Percentiles rank a stretch among this genome's conserved stretches.
phyloP scores from a whole-genome alignment of 257 asterid species.

The Nicotiana noctiflora region DNA sequence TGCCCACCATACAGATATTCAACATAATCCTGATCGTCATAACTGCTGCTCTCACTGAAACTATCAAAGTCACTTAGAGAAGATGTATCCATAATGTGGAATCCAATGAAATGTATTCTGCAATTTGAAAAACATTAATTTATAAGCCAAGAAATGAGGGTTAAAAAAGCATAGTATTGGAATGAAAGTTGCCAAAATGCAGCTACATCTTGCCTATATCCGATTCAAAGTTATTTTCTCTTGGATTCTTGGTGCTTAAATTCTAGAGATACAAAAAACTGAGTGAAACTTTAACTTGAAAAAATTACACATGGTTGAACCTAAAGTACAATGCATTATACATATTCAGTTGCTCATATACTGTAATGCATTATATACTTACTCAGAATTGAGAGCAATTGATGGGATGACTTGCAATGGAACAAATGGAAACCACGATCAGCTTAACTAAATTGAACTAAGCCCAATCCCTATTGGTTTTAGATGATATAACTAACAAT shows the following conservation, averaged over 20 bases:
- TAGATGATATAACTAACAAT: not conserved
- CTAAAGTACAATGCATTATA: not conserved
- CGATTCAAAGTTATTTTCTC: not conserved
- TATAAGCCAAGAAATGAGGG: not conserved
- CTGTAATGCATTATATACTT: not conserved
- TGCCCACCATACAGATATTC: conserved; percentile 67
- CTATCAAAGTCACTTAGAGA: conserved; percentile 58
- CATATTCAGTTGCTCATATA: not conserved
- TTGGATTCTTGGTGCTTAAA: not conserved
- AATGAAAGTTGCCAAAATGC: not conserved
- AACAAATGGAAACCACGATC: not conserved
- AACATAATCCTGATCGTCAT: conserved; percentile 75
- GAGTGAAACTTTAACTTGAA: not conserved
- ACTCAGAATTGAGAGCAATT: not conserved
- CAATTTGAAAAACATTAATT: conserved; percentile 5
- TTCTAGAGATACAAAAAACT: not conserved
- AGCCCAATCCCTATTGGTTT: not conserved
- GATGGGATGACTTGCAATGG: not conserved
- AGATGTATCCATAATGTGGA: conserved; percentile 52
- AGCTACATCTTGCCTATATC: not conserved
- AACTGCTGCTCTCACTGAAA: conserved; percentile 71
- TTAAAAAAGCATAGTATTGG: not conserved
- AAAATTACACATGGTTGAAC: not conserved
- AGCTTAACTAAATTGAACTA: not conserved
- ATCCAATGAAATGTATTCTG: conserved; percentile 16